phyloP scores from a whole-genome alignment of 164 flowering plant species.

The Houttuynia cordata region DNA sequence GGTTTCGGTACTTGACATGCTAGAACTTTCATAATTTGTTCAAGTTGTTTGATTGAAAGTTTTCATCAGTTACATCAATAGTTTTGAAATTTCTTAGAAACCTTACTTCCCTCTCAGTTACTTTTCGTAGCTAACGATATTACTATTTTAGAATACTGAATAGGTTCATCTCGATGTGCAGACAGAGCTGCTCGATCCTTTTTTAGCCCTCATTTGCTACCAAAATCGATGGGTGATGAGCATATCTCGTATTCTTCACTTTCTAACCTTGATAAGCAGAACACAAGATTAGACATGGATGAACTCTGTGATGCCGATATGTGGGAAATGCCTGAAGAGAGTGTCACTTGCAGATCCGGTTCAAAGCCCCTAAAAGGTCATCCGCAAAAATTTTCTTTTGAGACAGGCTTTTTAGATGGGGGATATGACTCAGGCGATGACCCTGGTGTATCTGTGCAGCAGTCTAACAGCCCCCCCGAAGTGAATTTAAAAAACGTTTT shows the following conservation, averaged over 20 bases:
- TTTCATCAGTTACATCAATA: too few species aligned
- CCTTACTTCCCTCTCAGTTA: too few species aligned
- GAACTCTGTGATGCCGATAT: conserved; percentile 26
- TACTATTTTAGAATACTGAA: too few species aligned
- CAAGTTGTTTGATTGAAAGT: too few species aligned
- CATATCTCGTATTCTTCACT: conserved; percentile 44
- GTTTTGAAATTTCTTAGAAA: too few species aligned
- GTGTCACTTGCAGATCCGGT: conserved; percentile 7
- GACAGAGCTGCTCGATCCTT: background rate
- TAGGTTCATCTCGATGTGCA: background rate
- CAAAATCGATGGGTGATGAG: conserved; percentile 38
- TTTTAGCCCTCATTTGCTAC: background rate
- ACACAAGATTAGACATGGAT: conserved; percentile 13
- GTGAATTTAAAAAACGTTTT: conserved; percentile 79
- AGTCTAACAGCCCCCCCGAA: conserved; percentile 33
- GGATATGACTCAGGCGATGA: conserved; percentile 49
- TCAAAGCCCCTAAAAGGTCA: conserved; percentile 21
- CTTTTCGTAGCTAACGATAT: too few species aligned
- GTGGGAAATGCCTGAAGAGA: conserved; percentile 26
- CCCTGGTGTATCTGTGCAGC: conserved; percentile 6
- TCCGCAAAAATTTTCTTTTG: conserved; percentile 21
- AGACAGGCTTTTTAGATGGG: conserved; percentile 40
- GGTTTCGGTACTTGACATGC: too few species aligned
- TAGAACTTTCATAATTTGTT: too few species aligned
- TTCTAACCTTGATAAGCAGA: conserved; percentile 31